Percentiles rank a stretch among this genome's conserved stretches.
These are phyloP conservation scores for Rhinocladiella similis DNA, from an alignment of 2,329 filamentous ascomycete genomes.

Conservation along the genomic window DNA sequence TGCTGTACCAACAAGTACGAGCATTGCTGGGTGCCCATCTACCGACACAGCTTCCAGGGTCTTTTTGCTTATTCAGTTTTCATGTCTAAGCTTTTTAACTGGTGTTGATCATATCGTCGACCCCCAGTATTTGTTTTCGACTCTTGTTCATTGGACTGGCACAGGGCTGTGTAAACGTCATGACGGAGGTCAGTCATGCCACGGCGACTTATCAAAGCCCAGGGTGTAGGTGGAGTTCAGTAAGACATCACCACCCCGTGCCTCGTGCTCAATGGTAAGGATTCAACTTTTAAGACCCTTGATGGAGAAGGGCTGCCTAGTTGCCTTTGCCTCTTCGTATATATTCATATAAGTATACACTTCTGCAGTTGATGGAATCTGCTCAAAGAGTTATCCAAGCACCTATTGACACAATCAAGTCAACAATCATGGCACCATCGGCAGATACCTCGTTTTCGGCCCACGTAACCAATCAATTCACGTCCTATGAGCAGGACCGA, in stretches of 20 bases:
- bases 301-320: background rate
- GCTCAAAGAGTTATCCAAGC: slow-evolving; percentile 13
- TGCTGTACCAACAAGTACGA: background rate
- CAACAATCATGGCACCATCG: slow-evolving; percentile 24
- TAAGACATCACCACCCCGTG: background rate
- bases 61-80: background rate
- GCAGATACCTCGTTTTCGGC: slow-evolving; percentile 37
- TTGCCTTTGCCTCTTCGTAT: background rate
- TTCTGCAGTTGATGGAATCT: slow-evolving; percentile 7
- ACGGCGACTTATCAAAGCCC: background rate
- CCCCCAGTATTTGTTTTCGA: background rate
- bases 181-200: background rate
- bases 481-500: slow-evolving; percentile 44
- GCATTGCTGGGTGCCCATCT: too few species aligned
- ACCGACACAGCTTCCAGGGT: too few species aligned
- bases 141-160: background rate
- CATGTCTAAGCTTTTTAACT: background rate
- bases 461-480: slow-evolving; percentile 40
- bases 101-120: background rate
- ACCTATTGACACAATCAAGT: slow-evolving; percentile 11
- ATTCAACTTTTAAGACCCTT: background rate
- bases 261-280: background rate
- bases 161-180: background rate
- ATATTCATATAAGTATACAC: slow-evolving; percentile 1
- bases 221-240: background rate